phyloP scores from a whole-genome alignment of 2,329 filamentous ascomycete genomes.

The Cryphonectria naterciae region DNA sequence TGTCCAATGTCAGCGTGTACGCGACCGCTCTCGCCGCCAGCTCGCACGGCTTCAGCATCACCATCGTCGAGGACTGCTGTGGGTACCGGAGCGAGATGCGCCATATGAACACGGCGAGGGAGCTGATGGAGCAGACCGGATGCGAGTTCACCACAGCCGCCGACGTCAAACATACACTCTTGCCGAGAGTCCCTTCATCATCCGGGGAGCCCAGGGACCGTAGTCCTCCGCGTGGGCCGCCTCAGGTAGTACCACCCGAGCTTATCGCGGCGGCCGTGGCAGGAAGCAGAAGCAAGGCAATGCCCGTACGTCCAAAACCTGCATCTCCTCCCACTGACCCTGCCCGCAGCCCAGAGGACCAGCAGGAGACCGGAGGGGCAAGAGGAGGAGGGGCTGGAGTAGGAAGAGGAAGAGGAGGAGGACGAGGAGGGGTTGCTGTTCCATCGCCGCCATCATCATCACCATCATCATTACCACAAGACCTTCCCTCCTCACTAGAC shows the following conservation, averaged over 20 bases:
- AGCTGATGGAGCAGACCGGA: slow-evolving; percentile 75
- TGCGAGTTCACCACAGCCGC: slow-evolving; percentile 66
- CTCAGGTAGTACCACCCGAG: slow-evolving; percentile 24
- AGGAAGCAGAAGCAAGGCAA: slow-evolving; percentile 23
- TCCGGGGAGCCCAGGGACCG: slow-evolving; percentile 18
- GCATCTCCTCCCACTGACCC: slow-evolving; percentile 19
- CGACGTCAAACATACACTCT: slow-evolving; percentile 52
- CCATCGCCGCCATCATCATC: slow-evolving; percentile 12
- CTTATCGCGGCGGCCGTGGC: slow-evolving; percentile 27
- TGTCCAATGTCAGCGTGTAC: slow-evolving; percentile 87
- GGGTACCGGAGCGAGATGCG: slow-evolving; percentile 74
- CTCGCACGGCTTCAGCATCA: slow-evolving; percentile 84
- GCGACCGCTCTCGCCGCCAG: slow-evolving; percentile 91
- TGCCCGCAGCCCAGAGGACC: slow-evolving; percentile 19
- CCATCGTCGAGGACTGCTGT: slow-evolving; percentile 84
- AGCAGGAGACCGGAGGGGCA: slow-evolving; percentile 4
- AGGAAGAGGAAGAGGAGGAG: too few relatives aligned
- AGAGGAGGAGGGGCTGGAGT: too few relatives aligned
- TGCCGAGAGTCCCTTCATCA: slow-evolving; percentile 25
- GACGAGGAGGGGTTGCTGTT: slow-evolving; percentile 13
- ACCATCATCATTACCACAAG: not conserved
- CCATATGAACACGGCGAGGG: slow-evolving; percentile 71
- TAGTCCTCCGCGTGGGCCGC: slow-evolving; percentile 32
- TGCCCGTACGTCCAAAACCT: slow-evolving; percentile 30
- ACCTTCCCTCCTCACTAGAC: slow-evolving; percentile 23